Evolutionary conservation across 768 basidiomycete species (phyloP).

Genomic region (Xerocomellus dryophilus): DNA sequence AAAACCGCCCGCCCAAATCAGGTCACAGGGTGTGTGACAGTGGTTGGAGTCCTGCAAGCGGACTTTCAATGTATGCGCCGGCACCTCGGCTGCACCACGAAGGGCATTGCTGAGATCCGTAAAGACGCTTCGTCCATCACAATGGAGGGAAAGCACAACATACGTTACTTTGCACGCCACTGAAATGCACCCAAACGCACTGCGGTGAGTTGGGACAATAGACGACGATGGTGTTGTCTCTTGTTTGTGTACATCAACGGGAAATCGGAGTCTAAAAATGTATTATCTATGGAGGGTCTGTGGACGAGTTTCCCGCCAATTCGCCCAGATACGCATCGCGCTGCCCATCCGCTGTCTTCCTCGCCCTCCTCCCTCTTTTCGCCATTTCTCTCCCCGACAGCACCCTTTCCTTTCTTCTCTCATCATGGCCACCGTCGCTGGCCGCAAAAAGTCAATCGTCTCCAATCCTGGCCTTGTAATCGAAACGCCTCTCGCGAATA

Average conservation of each 20-base stretch:
- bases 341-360: background rate
- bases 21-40: conserved; percentile 24
- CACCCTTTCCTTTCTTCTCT: conserved; percentile 8
- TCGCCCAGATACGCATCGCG: conserved; percentile 10
- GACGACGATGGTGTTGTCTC: conserved; percentile 11
- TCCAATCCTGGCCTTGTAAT: conserved; percentile 63
- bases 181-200: background rate
- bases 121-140: background rate
- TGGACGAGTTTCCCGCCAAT: conserved; percentile 8
- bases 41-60: conserved; percentile 31
- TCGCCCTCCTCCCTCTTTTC: background rate
- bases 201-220: background rate
- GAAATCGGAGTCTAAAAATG: conserved; percentile 29
- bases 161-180: background rate
- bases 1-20: conserved; percentile 12
- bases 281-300: conserved; percentile 29
- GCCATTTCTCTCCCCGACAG: background rate
- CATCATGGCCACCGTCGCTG: conserved; percentile 55
- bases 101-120: background rate
- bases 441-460: conserved; percentile 77
- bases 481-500: conserved; percentile 72
- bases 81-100: conserved; percentile 7
- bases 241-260: conserved; percentile 31
- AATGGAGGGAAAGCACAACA: conserved; percentile 2
- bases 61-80: conserved; percentile 14